Conservation (phyloP, 176 grass and related monocot genomes). For the Aegilops speltoides region DNA sequence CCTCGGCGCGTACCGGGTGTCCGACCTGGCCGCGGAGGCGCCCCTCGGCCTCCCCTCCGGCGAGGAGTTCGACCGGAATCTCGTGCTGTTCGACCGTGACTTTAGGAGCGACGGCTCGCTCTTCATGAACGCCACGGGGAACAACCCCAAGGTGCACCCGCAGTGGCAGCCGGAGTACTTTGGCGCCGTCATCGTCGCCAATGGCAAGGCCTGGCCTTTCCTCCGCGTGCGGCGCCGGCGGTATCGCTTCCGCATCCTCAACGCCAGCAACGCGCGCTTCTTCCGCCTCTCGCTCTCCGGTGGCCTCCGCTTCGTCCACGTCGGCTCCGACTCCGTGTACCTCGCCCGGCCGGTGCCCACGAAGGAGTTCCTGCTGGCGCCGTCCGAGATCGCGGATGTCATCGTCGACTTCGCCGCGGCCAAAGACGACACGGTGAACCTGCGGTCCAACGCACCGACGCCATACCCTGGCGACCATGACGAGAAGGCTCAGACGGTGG, state of each 20-base stretch:
- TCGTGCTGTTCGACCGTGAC: constrained; percentile 65
- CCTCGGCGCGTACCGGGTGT: constrained; percentile 51
- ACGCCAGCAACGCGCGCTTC: constrained; percentile 85
- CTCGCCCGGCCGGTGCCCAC: constrained; percentile 29
- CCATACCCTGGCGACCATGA: constrained; percentile 87
- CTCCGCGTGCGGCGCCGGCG: constrained; percentile 57
- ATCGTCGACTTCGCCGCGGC: constrained; percentile 55
- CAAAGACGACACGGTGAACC: not conserved
- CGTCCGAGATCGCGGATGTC: constrained; percentile 65
- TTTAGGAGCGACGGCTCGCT: constrained; percentile 52
- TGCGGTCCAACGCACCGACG: constrained; percentile 55
- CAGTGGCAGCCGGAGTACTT: constrained; percentile 95
- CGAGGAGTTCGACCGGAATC: constrained; percentile 41
- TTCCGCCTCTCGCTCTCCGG: too few relatives aligned
- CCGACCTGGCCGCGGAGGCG: constrained; percentile 5
- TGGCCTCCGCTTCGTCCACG: too few relatives aligned
- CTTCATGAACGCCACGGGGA: constrained; percentile 69
- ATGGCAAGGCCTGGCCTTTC: constrained; percentile 78
- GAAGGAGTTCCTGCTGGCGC: constrained; percentile 37
- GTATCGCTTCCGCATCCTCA: constrained; percentile 75
- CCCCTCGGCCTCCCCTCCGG: constrained; percentile 42
- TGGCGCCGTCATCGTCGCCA: constrained; percentile 45
- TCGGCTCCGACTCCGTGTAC: constrained; percentile 71
- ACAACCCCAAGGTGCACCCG: constrained; percentile 63
- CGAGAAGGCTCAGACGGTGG: constrained; percentile 38